Conservation (phyloP, 139 green algal species). For the Ettlia oleoabundans region DNA sequence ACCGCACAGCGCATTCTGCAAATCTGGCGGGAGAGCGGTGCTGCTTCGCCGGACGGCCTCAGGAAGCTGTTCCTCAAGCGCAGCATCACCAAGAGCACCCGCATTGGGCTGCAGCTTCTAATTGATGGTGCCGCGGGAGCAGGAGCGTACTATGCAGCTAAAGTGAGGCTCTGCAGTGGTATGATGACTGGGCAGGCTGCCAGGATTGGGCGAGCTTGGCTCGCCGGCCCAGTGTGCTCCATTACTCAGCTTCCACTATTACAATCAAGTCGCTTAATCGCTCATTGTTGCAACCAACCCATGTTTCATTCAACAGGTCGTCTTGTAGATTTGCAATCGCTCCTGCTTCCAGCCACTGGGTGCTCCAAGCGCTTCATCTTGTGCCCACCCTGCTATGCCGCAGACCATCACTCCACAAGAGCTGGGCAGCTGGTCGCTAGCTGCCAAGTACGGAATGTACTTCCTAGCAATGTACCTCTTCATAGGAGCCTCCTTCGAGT, state of each 20-base stretch:
- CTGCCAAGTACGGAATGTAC: conserved; percentile 30
- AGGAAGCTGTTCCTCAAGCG: conserved; percentile 32
- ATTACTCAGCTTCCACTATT: no score
- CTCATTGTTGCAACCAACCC: no score
- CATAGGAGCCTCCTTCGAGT: conserved; percentile 42
- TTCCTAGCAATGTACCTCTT: conserved; percentile 38
- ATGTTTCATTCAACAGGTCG: no score
- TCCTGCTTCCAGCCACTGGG: no score
- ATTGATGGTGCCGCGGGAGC: conserved; percentile 15
- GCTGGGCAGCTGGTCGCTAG: conserved; percentile 23
- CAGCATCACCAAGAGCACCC: not conserved
- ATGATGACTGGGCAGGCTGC: no score
- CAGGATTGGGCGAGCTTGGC: no score
- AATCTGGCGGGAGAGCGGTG: conserved; percentile 41
- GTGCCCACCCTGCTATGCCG: not conserved
- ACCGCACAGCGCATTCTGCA: conserved; percentile 36
- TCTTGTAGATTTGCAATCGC: no score
- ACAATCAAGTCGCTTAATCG: no score
- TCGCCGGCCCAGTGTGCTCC: no score
- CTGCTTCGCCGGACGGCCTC: conserved; percentile 24
- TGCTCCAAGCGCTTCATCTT: not conserved
- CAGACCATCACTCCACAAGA: conserved; percentile 1
- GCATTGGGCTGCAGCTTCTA: conserved; percentile 27
- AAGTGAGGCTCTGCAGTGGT: no score
- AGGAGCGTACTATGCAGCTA: conserved; percentile 34